Base-by-base conservation (phyloP, 768 basidiomycete species). In the Nevesoporus exiguus region DNA sequence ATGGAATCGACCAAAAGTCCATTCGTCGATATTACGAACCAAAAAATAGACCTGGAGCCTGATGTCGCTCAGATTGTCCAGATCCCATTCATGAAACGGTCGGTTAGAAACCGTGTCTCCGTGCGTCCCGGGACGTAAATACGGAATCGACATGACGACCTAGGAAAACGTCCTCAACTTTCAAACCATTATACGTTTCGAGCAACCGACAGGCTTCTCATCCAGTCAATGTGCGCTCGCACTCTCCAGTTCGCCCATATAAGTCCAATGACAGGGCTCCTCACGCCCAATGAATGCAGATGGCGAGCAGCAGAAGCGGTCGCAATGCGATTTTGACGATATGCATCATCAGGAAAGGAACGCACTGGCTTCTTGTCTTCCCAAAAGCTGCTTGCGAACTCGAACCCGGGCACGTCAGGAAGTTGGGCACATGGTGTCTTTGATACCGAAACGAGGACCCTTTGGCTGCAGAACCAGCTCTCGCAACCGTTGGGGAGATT, bases 351-450 rank as follows among this genome's bases (percentile, higher is more conserved):
- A 2, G 80, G 71, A 56, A 79, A 63, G 5, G 70, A 60, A 42
- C 81, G 77, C 11, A 74, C 68, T 0, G 79, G 77, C 51, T 82
- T 84, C 72, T 84, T 84, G 67, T 84, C 81, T 59, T 84, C 80
- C 78, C 78, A 82, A 47, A 83, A 67, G 51, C 76, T 76, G 58
- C 82, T 80, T 14, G 70, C 72, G 54, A 83, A 80, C 64, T 82
- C 80, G 59, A 82, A 81, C 10, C 74, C 71, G 2, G 75, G 71
- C 45, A 65, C 69, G 30, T 77, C 76, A 0, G 81, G 78, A 11
- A 79, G 73, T 45, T 74, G 74, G 14, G 71, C 71, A 50, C 78
- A 76, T 2, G 80, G 76, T 0, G 80, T 82, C 73, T 75, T 61
- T 83, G 81, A 55, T 69, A 80, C 14, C 75, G 73, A 60, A 82